phyloP scores from a whole-genome alignment of 768 basidiomycete species.

The Flagelloscypha sp. region DNA sequence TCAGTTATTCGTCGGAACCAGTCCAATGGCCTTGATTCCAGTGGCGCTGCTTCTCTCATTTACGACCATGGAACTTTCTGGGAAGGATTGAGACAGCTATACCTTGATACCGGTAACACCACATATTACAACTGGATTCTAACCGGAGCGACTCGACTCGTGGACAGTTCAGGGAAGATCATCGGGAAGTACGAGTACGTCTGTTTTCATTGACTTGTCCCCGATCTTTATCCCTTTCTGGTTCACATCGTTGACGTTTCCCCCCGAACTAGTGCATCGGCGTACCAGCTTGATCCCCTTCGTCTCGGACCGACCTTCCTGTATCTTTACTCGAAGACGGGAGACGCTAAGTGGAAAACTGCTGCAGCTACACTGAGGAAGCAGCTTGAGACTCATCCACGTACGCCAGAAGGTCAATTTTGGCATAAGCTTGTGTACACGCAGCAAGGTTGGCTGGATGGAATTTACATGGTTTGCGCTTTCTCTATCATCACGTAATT shows the following conservation, averaged over 20 bases:
- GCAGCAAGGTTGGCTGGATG: conserved; percentile 42
- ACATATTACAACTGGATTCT: conserved; percentile 35
- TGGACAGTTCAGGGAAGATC: conserved; percentile 29
- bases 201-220: neutral
- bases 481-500: too few species aligned
- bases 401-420: conserved; percentile 37
- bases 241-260: neutral
- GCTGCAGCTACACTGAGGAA: conserved; percentile 30
- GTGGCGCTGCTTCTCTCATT: conserved; percentile 25
- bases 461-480: conserved; percentile 43
- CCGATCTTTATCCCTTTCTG: too few species aligned
- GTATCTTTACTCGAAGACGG: conserved; percentile 26
- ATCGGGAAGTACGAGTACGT: conserved; percentile 30
- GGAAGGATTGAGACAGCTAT: conserved; percentile 33
- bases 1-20: conserved; percentile 35
- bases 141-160: conserved; percentile 28
- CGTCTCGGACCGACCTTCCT: conserved; percentile 33
- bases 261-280: conserved; percentile 9
- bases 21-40: conserved; percentile 30
- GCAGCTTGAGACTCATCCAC: conserved; percentile 34
- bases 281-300: conserved; percentile 22
- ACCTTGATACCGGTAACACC: conserved; percentile 30
- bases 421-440: conserved; percentile 37
- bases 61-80: conserved; percentile 35
- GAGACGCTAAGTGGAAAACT: conserved; percentile 29